phyloP scores from a whole-genome alignment of 768 basidiomycete genomes.

The Rhizopogon salebrosus region DNA sequence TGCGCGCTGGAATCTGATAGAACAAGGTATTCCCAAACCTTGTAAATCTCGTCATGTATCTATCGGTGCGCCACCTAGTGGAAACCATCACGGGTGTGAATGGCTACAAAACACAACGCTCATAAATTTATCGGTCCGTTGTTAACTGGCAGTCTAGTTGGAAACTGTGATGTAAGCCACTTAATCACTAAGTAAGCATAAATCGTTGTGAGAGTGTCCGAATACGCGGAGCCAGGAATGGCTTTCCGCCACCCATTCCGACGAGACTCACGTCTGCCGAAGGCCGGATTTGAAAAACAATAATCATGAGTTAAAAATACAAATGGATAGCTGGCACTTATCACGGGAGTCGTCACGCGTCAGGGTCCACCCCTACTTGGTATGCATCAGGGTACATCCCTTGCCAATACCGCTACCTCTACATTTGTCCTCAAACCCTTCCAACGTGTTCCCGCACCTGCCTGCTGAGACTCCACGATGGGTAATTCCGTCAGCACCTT shows the following conservation, averaged over 20 bases:
- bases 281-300: not conserved
- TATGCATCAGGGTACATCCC: not conserved
- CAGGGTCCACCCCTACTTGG: too few species aligned
- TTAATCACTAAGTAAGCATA: not conserved
- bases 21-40: not conserved
- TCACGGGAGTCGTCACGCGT: not conserved
- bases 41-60: too few species aligned
- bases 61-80: not conserved
- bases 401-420: conserved; percentile 43
- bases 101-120: not conserved
- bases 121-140: too few species aligned
- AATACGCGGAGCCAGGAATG: not conserved
- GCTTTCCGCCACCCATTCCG: not conserved
- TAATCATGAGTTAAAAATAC: not conserved
- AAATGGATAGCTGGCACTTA: not conserved
- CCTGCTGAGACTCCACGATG: conserved; percentile 46
- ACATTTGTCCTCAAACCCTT: conserved; percentile 66
- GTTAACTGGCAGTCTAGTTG: not conserved
- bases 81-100: not conserved
- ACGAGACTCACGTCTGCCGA: not conserved
- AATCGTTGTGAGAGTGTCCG: not conserved
- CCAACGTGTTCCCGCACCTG: conserved; percentile 79
- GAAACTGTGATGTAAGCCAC: too few species aligned
- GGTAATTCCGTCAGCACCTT: conserved; percentile 65
- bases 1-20: too few species aligned